Evolutionary conservation across 129 eudicot genomes (phyloP), one percentile per base, ranked within the genome.

Genomic region (Flaveria trinervia): DNA sequence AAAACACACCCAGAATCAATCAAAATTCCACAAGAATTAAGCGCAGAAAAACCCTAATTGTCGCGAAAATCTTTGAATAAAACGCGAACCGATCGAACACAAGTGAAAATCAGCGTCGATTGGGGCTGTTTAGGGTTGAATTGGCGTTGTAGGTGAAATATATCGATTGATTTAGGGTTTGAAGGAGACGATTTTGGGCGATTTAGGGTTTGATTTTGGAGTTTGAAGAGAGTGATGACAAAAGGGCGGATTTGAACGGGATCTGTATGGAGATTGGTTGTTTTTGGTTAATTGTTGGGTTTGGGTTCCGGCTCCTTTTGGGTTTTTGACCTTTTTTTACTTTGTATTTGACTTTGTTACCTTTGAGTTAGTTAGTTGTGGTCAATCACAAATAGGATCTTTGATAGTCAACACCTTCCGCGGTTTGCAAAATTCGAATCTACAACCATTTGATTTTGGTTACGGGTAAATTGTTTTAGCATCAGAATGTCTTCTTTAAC

Each of bases 241-340:
- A 75, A 71, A 76, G 73, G 65, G 82, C 88, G 85, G 92, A 88
- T 66, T 60, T 25, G 78, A 60, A 74, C n/a, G 78, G 26, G 70
- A 74, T 74, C 78, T 74, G 66, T 72, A 46, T 22, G 75, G 72
- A 51, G 36, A 26, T 45, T 73, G 50, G 22, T 36, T 39, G 26
- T 72, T 75, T 75, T 70, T 28, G 84, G 57, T 81, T 81, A 71
- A 71, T 68, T 36, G 28, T 51, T 74, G 75, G 83, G 46, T 79
- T 82, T 79, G 84, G 72, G 71, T 75, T 81, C 83, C 90, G 88
- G 82, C 69, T 43, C 41, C 23, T 33, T 79, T 79, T 65, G 67
- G 41, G 77, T 14, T 44, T 74, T 74, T 60, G 70, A 59, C 69
- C 60, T 74, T 60, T 10, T 74, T 59, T 59, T 5, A 9, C 41